A percentile compares a stretch with the other conserved stretches of the same genome.
Evolutionary conservation across 768 basidiomycete genomes (phyloP).

Genomic region (Tricholoma hemisulphureum): DNA sequence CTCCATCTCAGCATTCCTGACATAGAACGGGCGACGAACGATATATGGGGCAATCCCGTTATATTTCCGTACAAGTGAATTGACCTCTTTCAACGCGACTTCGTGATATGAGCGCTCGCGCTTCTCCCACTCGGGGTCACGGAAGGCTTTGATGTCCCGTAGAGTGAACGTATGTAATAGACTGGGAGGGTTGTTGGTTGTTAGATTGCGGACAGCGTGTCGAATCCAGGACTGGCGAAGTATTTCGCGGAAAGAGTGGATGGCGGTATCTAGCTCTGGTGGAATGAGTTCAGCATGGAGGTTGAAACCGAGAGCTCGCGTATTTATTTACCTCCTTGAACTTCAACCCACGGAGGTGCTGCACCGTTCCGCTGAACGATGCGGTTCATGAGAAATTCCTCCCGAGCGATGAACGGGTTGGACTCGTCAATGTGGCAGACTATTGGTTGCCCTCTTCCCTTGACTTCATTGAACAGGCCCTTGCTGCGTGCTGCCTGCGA

Average conservation of each 20-base stretch:
- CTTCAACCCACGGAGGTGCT: constrained; percentile 82
- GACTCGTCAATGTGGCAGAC: constrained; percentile 37
- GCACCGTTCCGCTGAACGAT: constrained; percentile 82
- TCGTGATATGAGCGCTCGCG: constrained; percentile 69
- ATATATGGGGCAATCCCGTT: constrained; percentile 78
- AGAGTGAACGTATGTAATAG: constrained; percentile 35
- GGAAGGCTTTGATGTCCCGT: constrained; percentile 40
- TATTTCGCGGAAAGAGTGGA: constrained; percentile 60
- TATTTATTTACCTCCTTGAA: constrained; percentile 58
- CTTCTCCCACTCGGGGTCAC: constrained; percentile 70
- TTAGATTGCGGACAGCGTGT: constrained; percentile 64
- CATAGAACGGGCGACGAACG: constrained; percentile 65
- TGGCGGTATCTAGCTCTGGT: constrained; percentile 64
- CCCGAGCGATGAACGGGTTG: constrained; percentile 63
- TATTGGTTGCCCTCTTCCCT: constrained; percentile 56
- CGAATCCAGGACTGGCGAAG: constrained; percentile 72
- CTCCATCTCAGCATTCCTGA: constrained; percentile 56
- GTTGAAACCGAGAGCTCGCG: background rate
- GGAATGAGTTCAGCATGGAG: background rate
- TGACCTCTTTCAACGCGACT: constrained; percentile 66
- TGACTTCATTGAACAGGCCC: constrained; percentile 70
- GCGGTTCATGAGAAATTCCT: constrained; percentile 84
- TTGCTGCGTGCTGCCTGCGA: constrained; percentile 47
- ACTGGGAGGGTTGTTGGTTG: constrained; percentile 40
- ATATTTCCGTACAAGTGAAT: constrained; percentile 73